phyloP scores from a whole-genome alignment of 495 filamentous ascomycete genomes.

The Penicillium samsonianum region DNA sequence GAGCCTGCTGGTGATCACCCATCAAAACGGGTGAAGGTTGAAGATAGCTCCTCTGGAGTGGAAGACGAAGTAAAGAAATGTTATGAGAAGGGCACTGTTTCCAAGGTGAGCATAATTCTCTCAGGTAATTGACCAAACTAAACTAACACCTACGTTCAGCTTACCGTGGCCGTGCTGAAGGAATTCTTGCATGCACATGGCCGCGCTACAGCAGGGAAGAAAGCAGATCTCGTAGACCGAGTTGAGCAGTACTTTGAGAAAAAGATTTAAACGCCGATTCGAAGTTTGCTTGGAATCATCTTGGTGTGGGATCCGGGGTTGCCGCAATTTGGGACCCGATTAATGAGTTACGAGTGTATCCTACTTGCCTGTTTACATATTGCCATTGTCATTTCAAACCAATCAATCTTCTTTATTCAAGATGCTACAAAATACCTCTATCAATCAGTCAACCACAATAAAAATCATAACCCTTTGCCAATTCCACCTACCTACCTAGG shows the following conservation, averaged over 20 bases:
- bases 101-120: constrained; percentile 49
- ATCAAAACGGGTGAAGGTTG: constrained; percentile 53
- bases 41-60: constrained; percentile 41
- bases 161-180: constrained; percentile 72
- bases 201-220: constrained; percentile 66
- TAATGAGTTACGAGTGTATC: constrained; percentile 23
- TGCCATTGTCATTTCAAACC: neutral
- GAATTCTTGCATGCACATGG: constrained; percentile 64
- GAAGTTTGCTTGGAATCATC: neutral
- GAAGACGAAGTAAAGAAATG: constrained; percentile 62
- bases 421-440: neutral
- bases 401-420: too few relatives aligned
- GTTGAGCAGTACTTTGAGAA: constrained; percentile 76
- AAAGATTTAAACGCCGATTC: constrained; percentile 30
- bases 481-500: too few relatives aligned
- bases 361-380: neutral
- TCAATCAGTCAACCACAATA: neutral
- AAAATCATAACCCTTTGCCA: too few relatives aligned
- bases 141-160: constrained; percentile 28
- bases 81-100: constrained; percentile 59
- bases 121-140: constrained; percentile 7
- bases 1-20: constrained; percentile 33
- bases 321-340: neutral
- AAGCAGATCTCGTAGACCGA: constrained; percentile 75
- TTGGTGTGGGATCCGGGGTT: neutral